Evolutionary conservation across 2,329 filamentous ascomycete genomes (phyloP).

Genomic region (Biscogniauxia marginata): DNA sequence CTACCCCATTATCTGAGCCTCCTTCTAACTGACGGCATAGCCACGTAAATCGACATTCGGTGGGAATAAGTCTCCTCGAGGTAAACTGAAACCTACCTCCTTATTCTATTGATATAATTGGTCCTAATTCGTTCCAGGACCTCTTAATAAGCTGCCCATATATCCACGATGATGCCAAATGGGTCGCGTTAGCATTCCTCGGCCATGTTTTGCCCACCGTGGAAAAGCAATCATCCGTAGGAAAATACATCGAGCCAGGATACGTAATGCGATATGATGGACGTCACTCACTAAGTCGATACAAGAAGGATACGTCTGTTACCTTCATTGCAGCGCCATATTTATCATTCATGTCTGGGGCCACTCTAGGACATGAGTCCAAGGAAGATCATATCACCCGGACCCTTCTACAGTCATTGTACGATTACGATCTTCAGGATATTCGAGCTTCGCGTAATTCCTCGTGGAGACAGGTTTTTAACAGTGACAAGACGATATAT

Average conservation of each 20-base stretch:
- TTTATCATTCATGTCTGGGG: not conserved
- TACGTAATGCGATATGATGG: not conserved
- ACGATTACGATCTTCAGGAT: not conserved
- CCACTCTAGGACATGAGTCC: not conserved
- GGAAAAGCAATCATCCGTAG: not conserved
- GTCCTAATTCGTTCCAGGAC: not conserved
- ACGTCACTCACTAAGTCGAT: not conserved
- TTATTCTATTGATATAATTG: not conserved
- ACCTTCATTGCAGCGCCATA: not conserved
- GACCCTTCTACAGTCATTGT: not conserved
- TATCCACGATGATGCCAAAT: not conserved
- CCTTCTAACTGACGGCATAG: not conserved
- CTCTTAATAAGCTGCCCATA: not conserved
- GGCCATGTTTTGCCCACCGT: not conserved
- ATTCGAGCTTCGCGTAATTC: not conserved
- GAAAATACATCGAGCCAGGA: not conserved
- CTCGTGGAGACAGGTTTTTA: not conserved
- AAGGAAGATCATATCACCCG: not conserved
- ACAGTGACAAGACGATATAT: not conserved
- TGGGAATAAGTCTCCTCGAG: not conserved
- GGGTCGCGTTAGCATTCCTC: not conserved
- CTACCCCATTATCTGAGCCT: not conserved
- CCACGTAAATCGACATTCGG: not conserved
- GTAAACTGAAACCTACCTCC: not conserved
- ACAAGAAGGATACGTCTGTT: not conserved